Percentiles rank a stretch among this genome's conserved stretches.
Conservation (phyloP, 176 grass and related monocot species). For the Ananas comosus region DNA sequence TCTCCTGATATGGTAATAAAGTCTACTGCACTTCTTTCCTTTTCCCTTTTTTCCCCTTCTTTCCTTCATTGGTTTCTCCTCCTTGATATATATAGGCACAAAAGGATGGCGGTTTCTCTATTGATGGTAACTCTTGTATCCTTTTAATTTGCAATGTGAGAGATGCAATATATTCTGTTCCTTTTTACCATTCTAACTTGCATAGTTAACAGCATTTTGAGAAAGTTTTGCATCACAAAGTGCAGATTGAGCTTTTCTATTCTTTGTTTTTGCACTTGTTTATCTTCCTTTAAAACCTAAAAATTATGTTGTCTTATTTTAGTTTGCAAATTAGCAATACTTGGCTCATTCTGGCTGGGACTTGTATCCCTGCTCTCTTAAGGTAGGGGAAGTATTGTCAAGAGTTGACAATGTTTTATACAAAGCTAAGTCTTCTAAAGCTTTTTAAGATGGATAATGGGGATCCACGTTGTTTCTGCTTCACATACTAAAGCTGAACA, state of each 20-base stretch:
- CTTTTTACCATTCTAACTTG: neutral
- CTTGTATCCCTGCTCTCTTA: too few species aligned
- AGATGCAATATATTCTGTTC: neutral
- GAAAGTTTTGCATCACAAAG: neutral
- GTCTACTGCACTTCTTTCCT: neutral
- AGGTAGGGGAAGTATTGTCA: too few species aligned
- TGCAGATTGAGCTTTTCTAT: neutral
- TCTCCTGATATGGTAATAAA: slow-evolving; percentile 39
- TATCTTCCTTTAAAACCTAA: neutral
- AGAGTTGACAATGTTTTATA: too few species aligned
- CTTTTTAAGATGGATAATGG: too few species aligned
- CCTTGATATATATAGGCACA: slow-evolving; percentile 18
- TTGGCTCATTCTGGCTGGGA: neutral
- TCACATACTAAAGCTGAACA: too few species aligned
- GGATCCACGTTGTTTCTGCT: too few species aligned
- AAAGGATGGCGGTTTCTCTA: slow-evolving; percentile 33
- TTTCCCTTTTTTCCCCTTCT: neutral
- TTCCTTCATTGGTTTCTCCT: neutral
- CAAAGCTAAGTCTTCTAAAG: too few species aligned
- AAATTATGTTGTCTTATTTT: neutral
- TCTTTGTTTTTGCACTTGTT: neutral
- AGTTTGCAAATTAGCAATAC: neutral
- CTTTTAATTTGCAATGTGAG: slow-evolving; percentile 18
- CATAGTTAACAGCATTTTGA: neutral
- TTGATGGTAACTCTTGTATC: slow-evolving; percentile 39